phyloP scores from a whole-genome alignment of 2,329 filamentous ascomycete genomes.

The Sodiomyces alkalinus region DNA sequence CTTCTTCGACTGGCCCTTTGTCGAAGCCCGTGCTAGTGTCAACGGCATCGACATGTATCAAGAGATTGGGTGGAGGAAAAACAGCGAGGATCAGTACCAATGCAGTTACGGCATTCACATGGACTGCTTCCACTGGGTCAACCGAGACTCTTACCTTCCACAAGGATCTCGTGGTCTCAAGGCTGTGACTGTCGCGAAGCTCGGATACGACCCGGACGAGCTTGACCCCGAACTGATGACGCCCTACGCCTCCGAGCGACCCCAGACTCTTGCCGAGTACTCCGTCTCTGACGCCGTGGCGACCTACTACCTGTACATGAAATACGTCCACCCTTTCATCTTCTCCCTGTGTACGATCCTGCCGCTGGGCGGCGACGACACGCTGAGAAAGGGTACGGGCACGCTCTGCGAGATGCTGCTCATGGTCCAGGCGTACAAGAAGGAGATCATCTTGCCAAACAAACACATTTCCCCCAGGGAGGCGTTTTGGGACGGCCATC shows the following conservation, averaged over 20 bases:
- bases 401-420: slow-evolving; percentile 98
- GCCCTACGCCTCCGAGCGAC: slow-evolving; percentile 73
- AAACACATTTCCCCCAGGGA: slow-evolving; percentile 88
- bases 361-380: slow-evolving; percentile 83
- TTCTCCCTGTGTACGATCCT: slow-evolving; percentile 97
- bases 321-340: slow-evolving; percentile 99
- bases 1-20: slow-evolving; percentile 99
- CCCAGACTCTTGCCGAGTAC: slow-evolving; percentile 91
- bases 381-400: slow-evolving; percentile 86
- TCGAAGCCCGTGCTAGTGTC: slow-evolving; percentile 82
- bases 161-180: slow-evolving; percentile 96
- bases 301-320: slow-evolving; percentile 99
- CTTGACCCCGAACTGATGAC: slow-evolving; percentile 97
- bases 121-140: slow-evolving; percentile 99
- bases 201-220: slow-evolving; percentile 96
- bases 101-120: slow-evolving; percentile 94
- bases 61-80: slow-evolving; percentile 93
- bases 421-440: slow-evolving; percentile 94
- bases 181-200: slow-evolving; percentile 92
- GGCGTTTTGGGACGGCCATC: slow-evolving; percentile 89
- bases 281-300: slow-evolving; percentile 98
- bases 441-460: slow-evolving; percentile 85
- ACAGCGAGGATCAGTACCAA: slow-evolving; percentile 90
- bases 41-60: slow-evolving; percentile 98
- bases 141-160: slow-evolving; percentile 91